These are phyloP conservation scores for Aureobasidium melanogenum DNA, from an alignment of 2,329 filamentous ascomycete genomes.

Conservation along the genomic window DNA sequence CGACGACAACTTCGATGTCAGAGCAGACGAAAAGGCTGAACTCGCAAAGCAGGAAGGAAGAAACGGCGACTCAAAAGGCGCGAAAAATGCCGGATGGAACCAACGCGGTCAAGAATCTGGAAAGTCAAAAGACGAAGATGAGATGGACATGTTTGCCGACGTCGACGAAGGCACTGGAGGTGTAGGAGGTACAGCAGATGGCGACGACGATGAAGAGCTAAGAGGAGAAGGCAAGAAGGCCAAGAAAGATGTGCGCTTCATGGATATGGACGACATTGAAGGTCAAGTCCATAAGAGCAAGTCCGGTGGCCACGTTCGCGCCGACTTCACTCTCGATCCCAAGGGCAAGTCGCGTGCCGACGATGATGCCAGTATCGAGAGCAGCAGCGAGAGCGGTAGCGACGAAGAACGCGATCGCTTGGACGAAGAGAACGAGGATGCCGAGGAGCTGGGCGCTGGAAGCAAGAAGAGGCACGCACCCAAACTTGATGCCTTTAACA, in stretches of 20 bases:
- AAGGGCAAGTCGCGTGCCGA: conserved; percentile 33
- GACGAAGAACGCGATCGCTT: conserved; percentile 60
- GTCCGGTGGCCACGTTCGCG: conserved; percentile 58
- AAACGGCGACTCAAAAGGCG: neutral
- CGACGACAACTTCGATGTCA: conserved; percentile 77
- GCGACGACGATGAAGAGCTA: conserved; percentile 46
- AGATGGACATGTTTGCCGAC: conserved; percentile 76
- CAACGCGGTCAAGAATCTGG: conserved; percentile 26
- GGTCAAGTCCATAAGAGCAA: conserved; percentile 70
- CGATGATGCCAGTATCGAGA: conserved; percentile 55
- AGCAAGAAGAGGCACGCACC: conserved; percentile 89
- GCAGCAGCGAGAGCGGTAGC: conserved; percentile 47
- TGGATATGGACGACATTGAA: conserved; percentile 59
- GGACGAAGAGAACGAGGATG: conserved; percentile 59
- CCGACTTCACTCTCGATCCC: conserved; percentile 49
- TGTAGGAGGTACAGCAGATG: conserved; percentile 27
- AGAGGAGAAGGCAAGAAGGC: conserved; percentile 50
- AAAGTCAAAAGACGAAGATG: conserved; percentile 53
- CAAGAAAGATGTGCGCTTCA: conserved; percentile 53
- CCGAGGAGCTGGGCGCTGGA: conserved; percentile 83
- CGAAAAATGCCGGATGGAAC: conserved; percentile 28
- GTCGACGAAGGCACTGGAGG: conserved; percentile 48
- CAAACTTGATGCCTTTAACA: conserved; percentile 92
- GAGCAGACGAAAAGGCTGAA: conserved; percentile 53
- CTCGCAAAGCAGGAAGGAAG: conserved; percentile 30